phyloP scores from a whole-genome alignment of 129 eudicot genomes.

The Pulicaria dysenterica region DNA sequence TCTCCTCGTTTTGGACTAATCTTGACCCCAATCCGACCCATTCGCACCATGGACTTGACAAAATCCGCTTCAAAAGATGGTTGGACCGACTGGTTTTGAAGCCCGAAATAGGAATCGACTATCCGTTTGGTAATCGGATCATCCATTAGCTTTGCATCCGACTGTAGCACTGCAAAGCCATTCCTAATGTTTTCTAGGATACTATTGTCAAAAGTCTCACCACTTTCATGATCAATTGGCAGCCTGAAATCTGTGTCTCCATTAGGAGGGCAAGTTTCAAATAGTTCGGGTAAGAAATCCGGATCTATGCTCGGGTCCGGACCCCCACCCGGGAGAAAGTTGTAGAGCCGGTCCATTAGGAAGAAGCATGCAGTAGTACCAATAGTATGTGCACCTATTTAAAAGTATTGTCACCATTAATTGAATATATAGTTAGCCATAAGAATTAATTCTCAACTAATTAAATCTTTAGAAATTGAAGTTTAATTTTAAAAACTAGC shows the following conservation, averaged over 20 bases:
- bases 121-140: conserved; percentile 45
- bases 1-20: conserved; percentile 59
- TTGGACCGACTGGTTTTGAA: conserved; percentile 31
- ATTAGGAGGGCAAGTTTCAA: conserved; percentile 51
- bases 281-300: conserved; percentile 45
- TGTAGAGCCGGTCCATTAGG: conserved; percentile 68
- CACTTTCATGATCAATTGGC: conserved; percentile 56
- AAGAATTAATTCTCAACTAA: too few relatives aligned
- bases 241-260: conserved; percentile 48
- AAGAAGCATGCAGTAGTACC: conserved; percentile 82
- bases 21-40: conserved; percentile 76
- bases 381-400: conserved; percentile 76
- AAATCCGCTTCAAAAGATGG: conserved; percentile 67
- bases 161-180: conserved; percentile 66
- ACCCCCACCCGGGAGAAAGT: conserved; percentile 46
- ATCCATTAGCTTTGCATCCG: conserved; percentile 61
- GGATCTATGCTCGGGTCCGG: conserved; percentile 75
- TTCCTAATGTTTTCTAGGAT: conserved; percentile 54
- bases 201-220: conserved; percentile 42
- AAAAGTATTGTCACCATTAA: conserved; percentile 13
- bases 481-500: too few relatives aligned
- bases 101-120: conserved; percentile 56
- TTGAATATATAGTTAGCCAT: neutral
- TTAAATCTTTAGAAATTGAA: too few relatives aligned
- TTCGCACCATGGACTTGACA: conserved; percentile 61